phyloP scores from a whole-genome alignment of 2,329 filamentous ascomycete species.

The Thermothelomyces thermophilus region DNA sequence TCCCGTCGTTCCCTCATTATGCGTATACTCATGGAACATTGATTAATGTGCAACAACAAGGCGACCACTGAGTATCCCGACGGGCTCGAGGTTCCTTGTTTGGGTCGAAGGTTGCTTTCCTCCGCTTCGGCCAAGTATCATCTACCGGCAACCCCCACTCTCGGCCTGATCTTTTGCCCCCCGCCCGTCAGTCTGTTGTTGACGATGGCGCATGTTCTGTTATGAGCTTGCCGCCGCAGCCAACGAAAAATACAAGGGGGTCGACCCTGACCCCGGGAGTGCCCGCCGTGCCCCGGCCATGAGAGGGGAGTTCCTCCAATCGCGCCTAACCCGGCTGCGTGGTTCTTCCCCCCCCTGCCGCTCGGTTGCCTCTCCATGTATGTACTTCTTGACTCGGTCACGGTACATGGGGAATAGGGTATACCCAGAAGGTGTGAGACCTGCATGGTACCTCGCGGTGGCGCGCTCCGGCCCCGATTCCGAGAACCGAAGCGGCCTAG shows the following conservation, averaged over 20 bases:
- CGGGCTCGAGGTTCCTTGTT: not conserved
- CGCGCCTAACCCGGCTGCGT: constrained; percentile 11
- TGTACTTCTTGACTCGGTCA: too few species aligned
- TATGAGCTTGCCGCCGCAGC: constrained; percentile 6
- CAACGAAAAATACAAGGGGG: constrained; percentile 4
- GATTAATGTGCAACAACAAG: too few species aligned
- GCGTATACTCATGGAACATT: too few species aligned
- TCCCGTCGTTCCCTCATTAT: too few species aligned
- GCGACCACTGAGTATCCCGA: too few species aligned
- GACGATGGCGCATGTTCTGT: not conserved
- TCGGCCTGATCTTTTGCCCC: not conserved
- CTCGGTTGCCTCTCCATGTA: not conserved
- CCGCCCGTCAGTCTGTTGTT: constrained; percentile 1
- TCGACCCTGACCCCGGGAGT: constrained; percentile 1
- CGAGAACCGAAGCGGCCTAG: constrained; percentile 3
- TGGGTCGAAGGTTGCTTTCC: not conserved
- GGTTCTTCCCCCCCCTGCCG: not conserved
- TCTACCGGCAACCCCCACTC: too few species aligned
- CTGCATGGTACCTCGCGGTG: not conserved
- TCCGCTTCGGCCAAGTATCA: not conserved
- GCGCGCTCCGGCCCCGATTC: constrained; percentile 2
- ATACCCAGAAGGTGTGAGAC: not conserved
- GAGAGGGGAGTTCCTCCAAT: not conserved
- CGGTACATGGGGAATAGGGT: not conserved
- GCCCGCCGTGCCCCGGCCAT: constrained; percentile 1